These are phyloP conservation scores for Boletus austroedulis DNA, from an alignment of 1,284 basidiomycete species.

Conservation along the genomic window DNA sequence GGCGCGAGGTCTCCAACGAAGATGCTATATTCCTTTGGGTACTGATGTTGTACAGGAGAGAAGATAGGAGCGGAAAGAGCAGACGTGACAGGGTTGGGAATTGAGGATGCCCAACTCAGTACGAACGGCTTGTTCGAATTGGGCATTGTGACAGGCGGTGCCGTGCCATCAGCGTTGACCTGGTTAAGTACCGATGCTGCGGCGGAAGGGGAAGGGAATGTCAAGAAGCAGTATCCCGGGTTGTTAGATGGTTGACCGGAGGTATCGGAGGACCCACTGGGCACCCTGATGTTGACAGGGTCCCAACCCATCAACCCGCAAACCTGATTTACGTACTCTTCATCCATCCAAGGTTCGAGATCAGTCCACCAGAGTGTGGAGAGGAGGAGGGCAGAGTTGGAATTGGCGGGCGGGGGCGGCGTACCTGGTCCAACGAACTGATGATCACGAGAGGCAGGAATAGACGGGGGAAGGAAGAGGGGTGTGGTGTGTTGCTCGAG, in stretches of 20 bases:
- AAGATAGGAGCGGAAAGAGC: slow-evolving; percentile 38
- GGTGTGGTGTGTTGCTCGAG: slow-evolving; percentile 42
- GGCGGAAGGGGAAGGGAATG: slow-evolving; percentile 69
- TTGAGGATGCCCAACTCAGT: slow-evolving; percentile 77
- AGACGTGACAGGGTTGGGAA: slow-evolving; percentile 45
- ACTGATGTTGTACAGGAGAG: slow-evolving; percentile 50
- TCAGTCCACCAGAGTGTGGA: slow-evolving; percentile 78
- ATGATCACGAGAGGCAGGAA: slow-evolving; percentile 27
- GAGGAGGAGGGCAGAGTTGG: slow-evolving; percentile 37
- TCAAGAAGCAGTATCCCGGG: slow-evolving; percentile 83
- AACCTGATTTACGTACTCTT: slow-evolving; percentile 83
- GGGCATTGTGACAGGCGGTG: slow-evolving; percentile 65
- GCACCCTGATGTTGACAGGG: slow-evolving; percentile 66
- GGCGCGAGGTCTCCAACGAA: slow-evolving; percentile 89
- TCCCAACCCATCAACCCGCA: slow-evolving; percentile 79
- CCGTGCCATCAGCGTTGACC: slow-evolving; percentile 49
- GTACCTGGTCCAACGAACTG: slow-evolving; percentile 23
- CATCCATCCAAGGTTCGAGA: slow-evolving; percentile 89
- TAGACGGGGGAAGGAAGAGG: slow-evolving; percentile 27
- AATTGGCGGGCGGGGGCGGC: slow-evolving; percentile 26
- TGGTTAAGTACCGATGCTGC: slow-evolving; percentile 72
- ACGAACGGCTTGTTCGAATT: slow-evolving; percentile 73
- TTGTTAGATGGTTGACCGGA: slow-evolving; percentile 70
- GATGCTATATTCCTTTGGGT: slow-evolving; percentile 82
- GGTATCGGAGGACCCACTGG: slow-evolving; percentile 57